Evolutionary conservation across 352 stramenopile genomes (phyloP).

Genomic region (Phytopythium montanum): DNA sequence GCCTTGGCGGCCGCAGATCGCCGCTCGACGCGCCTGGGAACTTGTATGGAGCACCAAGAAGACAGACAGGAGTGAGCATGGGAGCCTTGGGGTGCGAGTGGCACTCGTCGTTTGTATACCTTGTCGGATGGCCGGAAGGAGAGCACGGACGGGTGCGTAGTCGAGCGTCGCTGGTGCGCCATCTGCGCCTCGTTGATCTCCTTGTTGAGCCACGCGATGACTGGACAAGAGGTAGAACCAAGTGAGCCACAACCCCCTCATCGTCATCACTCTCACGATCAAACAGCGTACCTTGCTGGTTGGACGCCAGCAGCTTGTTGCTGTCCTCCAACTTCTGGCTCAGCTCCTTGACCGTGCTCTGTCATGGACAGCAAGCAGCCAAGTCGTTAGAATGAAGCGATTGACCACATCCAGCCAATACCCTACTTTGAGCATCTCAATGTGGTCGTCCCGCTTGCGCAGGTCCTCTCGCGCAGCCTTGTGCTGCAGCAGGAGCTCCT

Average conservation of each 20-base stretch:
- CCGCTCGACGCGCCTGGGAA: conserved; percentile 8
- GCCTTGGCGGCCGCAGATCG: conserved; percentile 14
- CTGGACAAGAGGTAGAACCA: conserved; percentile 20
- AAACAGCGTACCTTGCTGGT: conserved; percentile 72
- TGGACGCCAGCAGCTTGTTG: conserved; percentile 85
- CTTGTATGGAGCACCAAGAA: conserved; percentile 14
- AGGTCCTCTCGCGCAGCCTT: conserved; percentile 69
- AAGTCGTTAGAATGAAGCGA: conserved; percentile 1
- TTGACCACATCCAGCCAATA: neutral
- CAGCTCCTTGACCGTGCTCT: conserved; percentile 68
- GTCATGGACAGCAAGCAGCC: neutral
- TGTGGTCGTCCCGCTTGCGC: conserved; percentile 65
- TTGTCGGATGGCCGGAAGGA: conserved; percentile 58
- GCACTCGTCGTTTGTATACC: conserved; percentile 14
- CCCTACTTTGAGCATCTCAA: conserved; percentile 50
- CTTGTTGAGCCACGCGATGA: conserved; percentile 91
- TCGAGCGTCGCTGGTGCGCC: conserved; percentile 54
- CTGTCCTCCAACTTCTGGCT: conserved; percentile 86
- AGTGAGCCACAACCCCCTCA: neutral
- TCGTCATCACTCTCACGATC: neutral
- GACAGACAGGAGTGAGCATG: neutral
- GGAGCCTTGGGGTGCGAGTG: neutral
- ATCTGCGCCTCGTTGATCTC: conserved; percentile 90
- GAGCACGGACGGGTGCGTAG: conserved; percentile 65
- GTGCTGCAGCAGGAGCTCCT: conserved; percentile 55